phyloP scores from a whole-genome alignment of 2,329 filamentous ascomycete species.

The Ambrosiella xylebori region DNA sequence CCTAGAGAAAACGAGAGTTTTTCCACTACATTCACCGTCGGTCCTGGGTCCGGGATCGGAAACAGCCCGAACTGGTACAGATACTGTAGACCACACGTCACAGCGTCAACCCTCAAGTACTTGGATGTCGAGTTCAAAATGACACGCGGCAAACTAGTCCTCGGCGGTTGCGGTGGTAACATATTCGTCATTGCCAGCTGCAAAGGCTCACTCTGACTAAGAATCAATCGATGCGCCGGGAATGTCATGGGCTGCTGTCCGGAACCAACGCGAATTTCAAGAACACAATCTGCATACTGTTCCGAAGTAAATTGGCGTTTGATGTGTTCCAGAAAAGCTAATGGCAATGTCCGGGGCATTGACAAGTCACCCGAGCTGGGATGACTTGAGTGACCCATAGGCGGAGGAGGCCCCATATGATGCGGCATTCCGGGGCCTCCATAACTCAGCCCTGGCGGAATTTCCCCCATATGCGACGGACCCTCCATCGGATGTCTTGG shows the following conservation, averaged over 20 bases:
- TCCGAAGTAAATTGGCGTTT: slow-evolving; percentile 21
- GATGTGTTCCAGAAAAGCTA: slow-evolving; percentile 15
- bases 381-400: slow-evolving; percentile 4
- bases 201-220: slow-evolving; percentile 31
- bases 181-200: slow-evolving; percentile 20
- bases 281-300: slow-evolving; percentile 24
- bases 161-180: slow-evolving; percentile 16
- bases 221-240: slow-evolving; percentile 36
- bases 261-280: slow-evolving; percentile 26
- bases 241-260: slow-evolving; percentile 24
- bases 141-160: slow-evolving; percentile 19
- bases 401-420: slow-evolving; percentile 18
- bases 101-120: slow-evolving; percentile 37
- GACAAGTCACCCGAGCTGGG: background rate
- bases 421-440: background rate
- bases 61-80: slow-evolving; percentile 39
- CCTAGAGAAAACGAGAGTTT: slow-evolving; percentile 34
- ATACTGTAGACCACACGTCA: slow-evolving; percentile 38
- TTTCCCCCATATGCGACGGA: slow-evolving; percentile 13
- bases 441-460: slow-evolving; percentile 8
- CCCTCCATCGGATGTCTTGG: slow-evolving; percentile 15
- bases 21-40: slow-evolving; percentile 15
- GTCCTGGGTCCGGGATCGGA: slow-evolving; percentile 19
- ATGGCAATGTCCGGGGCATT: background rate
- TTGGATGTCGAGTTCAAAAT: slow-evolving; percentile 32